Base-by-base conservation (phyloP, 1,284 basidiomycete genomes). In the Heterobasidion occidentale region DNA sequence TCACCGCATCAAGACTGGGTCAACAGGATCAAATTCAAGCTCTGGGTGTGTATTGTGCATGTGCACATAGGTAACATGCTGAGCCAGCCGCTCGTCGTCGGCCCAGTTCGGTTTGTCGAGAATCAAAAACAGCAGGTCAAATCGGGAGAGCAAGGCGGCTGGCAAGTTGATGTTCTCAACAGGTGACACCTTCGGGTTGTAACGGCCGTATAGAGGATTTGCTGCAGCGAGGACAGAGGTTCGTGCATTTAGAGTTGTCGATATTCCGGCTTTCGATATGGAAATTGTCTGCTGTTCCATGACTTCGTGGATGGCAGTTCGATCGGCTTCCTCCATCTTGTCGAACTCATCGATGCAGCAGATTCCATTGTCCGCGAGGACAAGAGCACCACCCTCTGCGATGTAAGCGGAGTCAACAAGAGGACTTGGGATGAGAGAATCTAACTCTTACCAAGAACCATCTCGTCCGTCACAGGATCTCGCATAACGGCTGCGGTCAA, bases 201-300 rank as follows among this genome's bases (percentile, higher is more conserved):
- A 99, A 19, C 97, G 88, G 14, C 97, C 97, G 67, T 97, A 99
- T 0, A 99, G 78, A 46, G 97, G 97, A 71, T 99, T 99, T 47
- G 97, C 97, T 8, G 97, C 97, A 0, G 97, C 97, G 9, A 99
- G 85, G 65, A 99, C 94, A 9, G 97, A 98, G 0, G 96, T 98
- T 45, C 97, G 86, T n/a, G 97, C 97, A 67, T 99, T 99, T 44
- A 99, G 79, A 0, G 97, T 99, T 0, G 97, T 99, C 0, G 94
- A 97, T 70, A 99, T 99, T 19, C 97, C 97, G 2, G 97, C 97
- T 74, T 99, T 99, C 48, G 94, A 95, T 63, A 99, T 99, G 2
- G 94, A 98, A 61, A 99, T 99, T 1, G 97, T 99, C 73, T 99
- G 96, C 69, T 99, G 96, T 71, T 99, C 96, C 97, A 99, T 99